Evolutionary conservation across 176 grass and related monocot species (phyloP).

Genomic region (Musa acuminata): DNA sequence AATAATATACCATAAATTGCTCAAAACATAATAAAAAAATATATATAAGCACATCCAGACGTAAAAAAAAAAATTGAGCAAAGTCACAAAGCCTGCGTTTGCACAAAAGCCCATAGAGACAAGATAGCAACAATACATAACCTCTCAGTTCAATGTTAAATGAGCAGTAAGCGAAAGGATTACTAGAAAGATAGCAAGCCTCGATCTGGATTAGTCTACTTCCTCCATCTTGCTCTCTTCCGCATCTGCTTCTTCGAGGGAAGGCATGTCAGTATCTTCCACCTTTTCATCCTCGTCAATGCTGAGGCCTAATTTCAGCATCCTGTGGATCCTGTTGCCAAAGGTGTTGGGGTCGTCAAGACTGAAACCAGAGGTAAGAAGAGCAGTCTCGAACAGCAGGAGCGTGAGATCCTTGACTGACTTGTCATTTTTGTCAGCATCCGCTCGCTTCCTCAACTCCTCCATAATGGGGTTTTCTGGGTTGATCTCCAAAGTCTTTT

Average conservation of each 20-base stretch:
- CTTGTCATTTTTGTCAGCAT: slow-evolving; percentile 6
- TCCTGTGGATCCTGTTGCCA: slow-evolving; percentile 9
- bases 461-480: slow-evolving; percentile 10
- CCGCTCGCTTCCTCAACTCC: slow-evolving; percentile 4
- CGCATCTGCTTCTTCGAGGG: background rate
- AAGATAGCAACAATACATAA: too few species aligned
- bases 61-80: too few species aligned
- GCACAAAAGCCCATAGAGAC: too few species aligned
- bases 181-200: background rate
- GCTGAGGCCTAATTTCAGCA: slow-evolving; percentile 1
- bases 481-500: slow-evolving; percentile 6
- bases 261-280: background rate
- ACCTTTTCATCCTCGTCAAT: background rate
- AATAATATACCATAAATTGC: too few species aligned
- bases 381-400: background rate
- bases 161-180: background rate
- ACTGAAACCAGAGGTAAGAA: background rate
- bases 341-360: slow-evolving; percentile 4
- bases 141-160: too few species aligned
- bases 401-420: background rate
- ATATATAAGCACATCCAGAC: too few species aligned
- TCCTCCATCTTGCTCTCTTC: slow-evolving; percentile 13
- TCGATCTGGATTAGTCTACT: background rate
- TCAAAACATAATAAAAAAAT: too few species aligned
- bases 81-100: too few species aligned